Evolutionary conservation across 306 rosid species (phyloP), one percentile per base, ranked within the genome.

Genomic region (Neltuma alba): DNA sequence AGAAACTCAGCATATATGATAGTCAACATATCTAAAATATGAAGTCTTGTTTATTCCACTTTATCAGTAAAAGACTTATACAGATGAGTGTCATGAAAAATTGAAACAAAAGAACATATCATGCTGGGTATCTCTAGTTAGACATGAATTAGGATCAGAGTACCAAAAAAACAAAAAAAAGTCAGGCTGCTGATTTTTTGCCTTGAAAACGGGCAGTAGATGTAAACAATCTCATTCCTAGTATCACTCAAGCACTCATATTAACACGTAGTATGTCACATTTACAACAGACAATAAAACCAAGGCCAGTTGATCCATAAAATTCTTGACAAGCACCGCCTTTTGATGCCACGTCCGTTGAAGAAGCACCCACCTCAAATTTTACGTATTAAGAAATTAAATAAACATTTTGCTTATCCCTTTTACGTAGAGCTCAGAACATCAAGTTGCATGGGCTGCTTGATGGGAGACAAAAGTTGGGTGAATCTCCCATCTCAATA

Each of bases 41-140:
- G 27, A 74, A 31, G 44, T 71, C 70, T 47, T 50, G 3, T 58
- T 27, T 42, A 14, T 47, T n/a, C 45, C 60, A 70, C 74, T 40
- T 72, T 30, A 55, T 75, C 67, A 63, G 74, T 81, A 64, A 23
- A 74, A 77, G 61, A 77, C 76, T 40, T 10, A 47, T 55, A 54
- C 34, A 42, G 54, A 78, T 66, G 47, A 55, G 70, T 13, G 40
- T 21, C 50, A 18, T 58, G 45, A 76, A 74, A 14, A 28, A 54
- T 55, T 44, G 45, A 76, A 79, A 79, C 3, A 65, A 80, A 65
- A 75, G 16, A 48, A 62, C 8, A 77, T 27, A 23, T 27, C 72
- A 45, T 73, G 68, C 44, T 65, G 30, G 5, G 31, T 40, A 2
- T 37, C 52, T 66, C 73, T 31, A 67, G 60, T 58, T 52, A 73